Evolutionary conservation across 192 early-diverging fungal species (phyloP).

Genomic region (Umbelopsis sp.): DNA sequence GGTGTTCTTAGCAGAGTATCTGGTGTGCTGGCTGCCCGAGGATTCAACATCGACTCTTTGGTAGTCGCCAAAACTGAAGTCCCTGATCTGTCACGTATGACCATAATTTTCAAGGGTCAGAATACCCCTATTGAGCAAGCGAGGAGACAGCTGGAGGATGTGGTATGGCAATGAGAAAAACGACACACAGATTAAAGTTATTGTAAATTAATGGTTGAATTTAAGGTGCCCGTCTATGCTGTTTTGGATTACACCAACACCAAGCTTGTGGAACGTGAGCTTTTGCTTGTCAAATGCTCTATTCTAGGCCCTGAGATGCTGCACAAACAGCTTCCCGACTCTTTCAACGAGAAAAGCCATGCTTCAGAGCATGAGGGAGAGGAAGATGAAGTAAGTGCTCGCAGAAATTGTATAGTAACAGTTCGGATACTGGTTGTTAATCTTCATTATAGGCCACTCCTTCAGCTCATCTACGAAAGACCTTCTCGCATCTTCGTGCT

Average conservation of each 20-base stretch:
- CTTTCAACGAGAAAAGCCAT: conserved; percentile 39
- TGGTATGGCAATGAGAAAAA: conserved; percentile 58
- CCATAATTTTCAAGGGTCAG: conserved; percentile 90
- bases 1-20: conserved; percentile 80
- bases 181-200: not conserved
- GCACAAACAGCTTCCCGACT: conserved; percentile 53
- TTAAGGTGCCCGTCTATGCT: conserved; percentile 88
- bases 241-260: conserved; percentile 95
- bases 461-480: conserved; percentile 54
- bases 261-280: conserved; percentile 88
- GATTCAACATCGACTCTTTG: conserved; percentile 97
- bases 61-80: conserved; percentile 97
- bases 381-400: conserved; percentile 21
- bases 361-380: conserved; percentile 25
- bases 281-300: conserved; percentile 92
- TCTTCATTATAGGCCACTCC: conserved; percentile 25
- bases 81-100: conserved; percentile 91
- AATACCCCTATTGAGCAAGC: conserved; percentile 88
- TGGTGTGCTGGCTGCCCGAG: conserved; percentile 91
- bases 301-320: conserved; percentile 70
- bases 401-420: not conserved
- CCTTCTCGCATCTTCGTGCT: conserved; percentile 69
- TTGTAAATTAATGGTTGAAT: not conserved
- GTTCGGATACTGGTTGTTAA: not conserved
- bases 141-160: conserved; percentile 90